These are phyloP conservation scores for Pseudozyma thailandica DNA, from an alignment of 1,284 basidiomycete species.

Conservation along the genomic window DNA sequence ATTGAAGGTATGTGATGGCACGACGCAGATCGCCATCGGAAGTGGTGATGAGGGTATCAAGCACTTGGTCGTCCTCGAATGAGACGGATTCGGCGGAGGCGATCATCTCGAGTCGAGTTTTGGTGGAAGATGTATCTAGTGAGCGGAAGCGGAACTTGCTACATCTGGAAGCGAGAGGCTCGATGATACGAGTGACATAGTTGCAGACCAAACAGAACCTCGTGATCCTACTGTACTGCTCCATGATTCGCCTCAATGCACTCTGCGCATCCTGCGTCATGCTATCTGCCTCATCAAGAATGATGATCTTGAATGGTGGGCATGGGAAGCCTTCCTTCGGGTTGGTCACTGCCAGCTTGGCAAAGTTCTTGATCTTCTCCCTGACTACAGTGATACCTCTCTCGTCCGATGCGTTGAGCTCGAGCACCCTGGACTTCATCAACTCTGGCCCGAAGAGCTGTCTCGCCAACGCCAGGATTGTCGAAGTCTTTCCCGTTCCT, in stretches of 20 bases:
- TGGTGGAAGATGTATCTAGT: constrained; percentile 81
- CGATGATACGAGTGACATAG: constrained; percentile 96
- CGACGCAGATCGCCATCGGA: constrained; percentile 94
- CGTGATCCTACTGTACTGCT: constrained; percentile 94
- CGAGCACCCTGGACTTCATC: constrained; percentile 90
- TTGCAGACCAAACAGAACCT: constrained; percentile 99
- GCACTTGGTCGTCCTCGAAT: constrained; percentile 51
- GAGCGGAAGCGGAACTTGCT: constrained; percentile 99
- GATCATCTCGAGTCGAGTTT: constrained; percentile 82
- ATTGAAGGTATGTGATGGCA: constrained; percentile 98
- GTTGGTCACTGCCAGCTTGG: constrained; percentile 73
- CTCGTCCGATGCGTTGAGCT: constrained; percentile 99
- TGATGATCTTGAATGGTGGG: constrained; percentile 98
- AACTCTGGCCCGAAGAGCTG: constrained; percentile 98
- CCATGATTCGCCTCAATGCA: constrained; percentile 96
- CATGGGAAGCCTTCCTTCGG: constrained; percentile 77
- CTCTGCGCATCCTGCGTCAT: constrained; percentile 99
- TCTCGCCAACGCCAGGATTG: constrained; percentile 91
- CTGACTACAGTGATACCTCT: constrained; percentile 95
- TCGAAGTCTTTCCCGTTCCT: constrained; percentile 98
- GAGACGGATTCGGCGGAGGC: constrained; percentile 74
- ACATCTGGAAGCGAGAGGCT: constrained; percentile 97
- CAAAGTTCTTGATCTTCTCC: constrained; percentile 99
- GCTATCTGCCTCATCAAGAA: constrained; percentile 97
- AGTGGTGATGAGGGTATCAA: constrained; percentile 79